Conservation (phyloP, 345 rosid species). For the Cardamine occulta region DNA sequence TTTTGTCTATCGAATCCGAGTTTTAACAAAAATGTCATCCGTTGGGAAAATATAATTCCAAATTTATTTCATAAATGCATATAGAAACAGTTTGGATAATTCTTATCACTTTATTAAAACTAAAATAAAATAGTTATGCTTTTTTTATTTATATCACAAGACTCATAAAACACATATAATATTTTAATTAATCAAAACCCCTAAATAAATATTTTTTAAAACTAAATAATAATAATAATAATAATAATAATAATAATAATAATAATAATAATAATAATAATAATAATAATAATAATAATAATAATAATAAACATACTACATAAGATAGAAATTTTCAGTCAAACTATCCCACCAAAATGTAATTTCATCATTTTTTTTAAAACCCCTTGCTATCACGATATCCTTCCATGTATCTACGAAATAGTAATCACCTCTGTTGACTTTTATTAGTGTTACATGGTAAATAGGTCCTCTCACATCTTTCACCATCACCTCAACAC, state of each 20-base stretch:
- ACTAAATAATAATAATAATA: too few species aligned
- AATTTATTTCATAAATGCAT: too few species aligned
- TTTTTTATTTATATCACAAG: too few species aligned
- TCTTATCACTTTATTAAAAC: too few species aligned
- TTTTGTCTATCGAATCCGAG: too few species aligned
- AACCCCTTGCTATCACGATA: neutral
- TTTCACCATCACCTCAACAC: slow-evolving; percentile 9
- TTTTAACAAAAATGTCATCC: too few species aligned
- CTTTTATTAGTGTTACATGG: neutral
- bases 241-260: too few species aligned
- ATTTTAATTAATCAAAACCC: too few species aligned
- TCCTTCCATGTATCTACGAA: neutral
- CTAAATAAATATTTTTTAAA: neutral
- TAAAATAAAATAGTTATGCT: too few species aligned
- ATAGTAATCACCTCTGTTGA: neutral
- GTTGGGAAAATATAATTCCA: too few species aligned
- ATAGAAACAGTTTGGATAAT: too few species aligned
- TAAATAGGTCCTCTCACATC: neutral
- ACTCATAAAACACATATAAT: neutral
- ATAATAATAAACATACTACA: neutral
- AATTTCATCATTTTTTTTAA: neutral
- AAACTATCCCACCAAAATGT: neutral
- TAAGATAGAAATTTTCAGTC: neutral
- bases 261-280: too few species aligned
- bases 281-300: neutral